A percentile compares a stretch with the other conserved stretches of the same genome.
Conservation (phyloP, 768 basidiomycete species). For the Mycena capillaripes region DNA sequence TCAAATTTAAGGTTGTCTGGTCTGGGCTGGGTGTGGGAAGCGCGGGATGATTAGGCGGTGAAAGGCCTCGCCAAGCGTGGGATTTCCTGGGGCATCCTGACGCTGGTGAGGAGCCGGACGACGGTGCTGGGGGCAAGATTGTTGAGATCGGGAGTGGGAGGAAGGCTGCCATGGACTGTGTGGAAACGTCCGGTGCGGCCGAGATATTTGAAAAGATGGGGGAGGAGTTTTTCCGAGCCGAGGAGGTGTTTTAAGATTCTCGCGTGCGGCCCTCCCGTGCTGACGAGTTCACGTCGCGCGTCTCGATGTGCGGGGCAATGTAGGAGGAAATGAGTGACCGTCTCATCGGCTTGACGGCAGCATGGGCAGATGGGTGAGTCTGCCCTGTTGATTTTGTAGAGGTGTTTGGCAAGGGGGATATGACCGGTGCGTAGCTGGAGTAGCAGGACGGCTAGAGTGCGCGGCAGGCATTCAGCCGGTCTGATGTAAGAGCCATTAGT, state of each 20-base stretch:
- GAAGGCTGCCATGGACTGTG: constrained; percentile 43
- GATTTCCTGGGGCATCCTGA: neutral
- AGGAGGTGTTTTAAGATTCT: neutral
- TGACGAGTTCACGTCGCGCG: neutral
- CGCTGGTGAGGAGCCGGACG: neutral
- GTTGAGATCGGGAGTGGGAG: constrained; percentile 10
- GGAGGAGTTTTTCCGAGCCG: neutral
- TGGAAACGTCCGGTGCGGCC: constrained; percentile 33
- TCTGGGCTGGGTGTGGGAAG: too few species aligned
- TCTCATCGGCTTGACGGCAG: too few species aligned
- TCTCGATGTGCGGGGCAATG: constrained; percentile 17
- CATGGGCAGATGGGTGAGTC: constrained; percentile 33
- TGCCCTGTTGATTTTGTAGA: constrained; percentile 33
- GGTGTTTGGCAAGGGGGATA: constrained; percentile 36
- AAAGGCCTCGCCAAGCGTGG: neutral
- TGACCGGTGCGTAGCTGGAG: constrained; percentile 37
- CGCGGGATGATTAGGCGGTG: neutral
- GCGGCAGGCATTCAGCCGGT: neutral
- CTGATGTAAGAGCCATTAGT: neutral
- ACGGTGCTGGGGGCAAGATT: neutral
- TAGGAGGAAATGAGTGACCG: constrained; percentile 28
- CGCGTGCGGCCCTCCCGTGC: neutral
- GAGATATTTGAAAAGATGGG: constrained; percentile 4
- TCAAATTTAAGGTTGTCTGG: neutral
- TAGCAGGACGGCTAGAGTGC: neutral